Percentiles rank a stretch among this genome's conserved stretches.
phyloP scores from a whole-genome alignment of 495 filamentous ascomycete genomes.

The Aspergillus homomorphus region DNA sequence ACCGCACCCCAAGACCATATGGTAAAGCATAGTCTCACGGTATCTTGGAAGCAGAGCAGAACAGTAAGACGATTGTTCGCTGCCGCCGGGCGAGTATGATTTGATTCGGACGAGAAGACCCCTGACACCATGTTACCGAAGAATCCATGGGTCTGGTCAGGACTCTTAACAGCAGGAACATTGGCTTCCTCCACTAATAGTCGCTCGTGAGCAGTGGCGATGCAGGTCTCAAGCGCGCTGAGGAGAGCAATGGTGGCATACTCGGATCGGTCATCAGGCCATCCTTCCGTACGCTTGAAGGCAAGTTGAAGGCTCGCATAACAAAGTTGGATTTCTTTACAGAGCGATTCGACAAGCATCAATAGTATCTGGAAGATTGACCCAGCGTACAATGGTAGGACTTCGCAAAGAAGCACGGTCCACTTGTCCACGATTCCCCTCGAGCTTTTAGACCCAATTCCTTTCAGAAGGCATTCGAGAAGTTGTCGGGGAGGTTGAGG shows the following conservation, averaged over 20 bases:
- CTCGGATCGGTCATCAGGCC: slow-evolving; percentile 45
- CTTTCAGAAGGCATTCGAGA: slow-evolving; percentile 76
- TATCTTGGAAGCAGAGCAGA: slow-evolving; percentile 93
- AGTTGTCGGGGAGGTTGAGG: slow-evolving; percentile 68
- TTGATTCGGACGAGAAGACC: slow-evolving; percentile 77
- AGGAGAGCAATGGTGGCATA: slow-evolving; percentile 66
- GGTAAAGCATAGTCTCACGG: slow-evolving; percentile 81
- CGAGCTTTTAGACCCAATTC: slow-evolving; percentile 71
- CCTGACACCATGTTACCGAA: slow-evolving; percentile 97
- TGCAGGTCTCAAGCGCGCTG: slow-evolving; percentile 83
- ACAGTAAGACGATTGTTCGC: slow-evolving; percentile 95
- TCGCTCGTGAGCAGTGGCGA: slow-evolving; percentile 83
- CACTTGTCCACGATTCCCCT: slow-evolving; percentile 83
- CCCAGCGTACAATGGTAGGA: slow-evolving; percentile 75
- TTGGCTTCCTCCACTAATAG: slow-evolving; percentile 74
- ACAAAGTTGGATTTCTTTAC: slow-evolving; percentile 64
- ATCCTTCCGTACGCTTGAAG: slow-evolving; percentile 43
- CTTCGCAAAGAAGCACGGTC: slow-evolving; percentile 81
- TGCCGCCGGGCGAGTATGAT: slow-evolving; percentile 67
- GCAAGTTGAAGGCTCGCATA: slow-evolving; percentile 60
- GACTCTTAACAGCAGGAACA: slow-evolving; percentile 63
- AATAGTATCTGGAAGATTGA: slow-evolving; percentile 87
- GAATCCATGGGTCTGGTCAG: slow-evolving; percentile 84
- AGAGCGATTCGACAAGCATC: slow-evolving; percentile 86
- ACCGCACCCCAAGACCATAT: slow-evolving; percentile 93